Base-by-base conservation (phyloP, 805 yeast genomes). In the Yamadazyma nakazawae region DNA sequence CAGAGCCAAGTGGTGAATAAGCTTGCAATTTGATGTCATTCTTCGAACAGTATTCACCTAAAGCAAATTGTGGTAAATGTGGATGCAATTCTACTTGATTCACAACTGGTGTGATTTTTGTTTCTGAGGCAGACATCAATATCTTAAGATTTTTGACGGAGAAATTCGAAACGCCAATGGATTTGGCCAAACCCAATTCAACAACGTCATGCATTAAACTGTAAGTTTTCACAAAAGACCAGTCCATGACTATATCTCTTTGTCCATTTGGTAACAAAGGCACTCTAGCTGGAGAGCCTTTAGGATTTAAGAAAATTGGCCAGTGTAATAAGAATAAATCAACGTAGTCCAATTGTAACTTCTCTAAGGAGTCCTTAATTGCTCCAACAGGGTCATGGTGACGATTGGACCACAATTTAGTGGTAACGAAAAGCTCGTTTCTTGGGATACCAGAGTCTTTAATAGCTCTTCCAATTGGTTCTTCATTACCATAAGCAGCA, bases 271-370 rank as follows among this genome's bases (percentile, higher is more conserved):
- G 64, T 37, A 54, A 58, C 16, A 51, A 58, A 42, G 77, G 76
- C 38, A 71, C 57, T 49, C 52, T 57, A 37, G 35, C 57, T 49
- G 68, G 56, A 14, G 61, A 61, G 16, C 68, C 67, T 41, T 67
- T 60, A n/a, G 72, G 64, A 44, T 73, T 76, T 48, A 78, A 62
- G 11, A 64, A 58, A 16, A 57, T 57, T 5, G 96, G 96, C 95
- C 95, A 88, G 66, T 88, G 96, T 62, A 88, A 76, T 59, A 88
- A 74, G 61, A 82, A 82, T 49, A 88, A 68, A 61, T 88, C 96
- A 44, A 88, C 84, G 58, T 88, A 88, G 42, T 84, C 92, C 54
- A 86, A 59, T 0, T 82, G 82, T 51, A 88, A 71, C 58, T 82
- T 80, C 54, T 74, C 56, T 57, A 88, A 71, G 6, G 91, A 83